Evolutionary conservation across 1,284 basidiomycete genomes (phyloP), one percentile per base, ranked within the genome.

Genomic region (Amylostereum chailletii): DNA sequence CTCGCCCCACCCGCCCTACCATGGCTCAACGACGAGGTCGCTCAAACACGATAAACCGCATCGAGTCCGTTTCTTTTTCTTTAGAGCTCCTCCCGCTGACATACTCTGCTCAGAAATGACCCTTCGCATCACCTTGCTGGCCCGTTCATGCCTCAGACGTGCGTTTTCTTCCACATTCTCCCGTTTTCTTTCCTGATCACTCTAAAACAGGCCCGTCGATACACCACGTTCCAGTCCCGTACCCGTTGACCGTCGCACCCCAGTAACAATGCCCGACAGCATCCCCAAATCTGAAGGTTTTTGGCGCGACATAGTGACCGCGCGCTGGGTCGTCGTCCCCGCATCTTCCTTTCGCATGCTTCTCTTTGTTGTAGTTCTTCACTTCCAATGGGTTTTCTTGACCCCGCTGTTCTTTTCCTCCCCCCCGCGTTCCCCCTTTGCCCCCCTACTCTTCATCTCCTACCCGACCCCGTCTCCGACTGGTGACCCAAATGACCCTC

Each of bases 271-370:
- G n/a, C 9, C 19, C 10, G 41, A 45, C 36, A 30, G 5, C 26
- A 32, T 42, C 2, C 54, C 54, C 19, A 36, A 33, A 31, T 54
- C 65, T 7, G 27, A 19, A 27, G 57, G 57, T 11, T 48, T 69
- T 10, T 64, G 60, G 60, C 51, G 57, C 3, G 69, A 71, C 51
- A 50, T 84, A 53, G 67, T 56, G 57, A 74, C 77, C 0, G 66
- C 74, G 5, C 65, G 79, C 56, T 94, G 91, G 91, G 83, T 86
- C 55, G 68, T 88, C 32, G 71, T 86, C 34, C 90, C 90, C 32
- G 87, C 66, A 1, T 79, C 82, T 3, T 79, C 90, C 3, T 70
- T 91, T 63, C 82, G 83, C 54, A 63, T 97, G 33, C 75, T 94
- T 38, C 58, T 86, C 34, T 58, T 90, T n/a, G 83, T 90, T 3